phyloP scores from a whole-genome alignment of 495 filamentous ascomycete genomes.

The Aspergillus cristatus region DNA sequence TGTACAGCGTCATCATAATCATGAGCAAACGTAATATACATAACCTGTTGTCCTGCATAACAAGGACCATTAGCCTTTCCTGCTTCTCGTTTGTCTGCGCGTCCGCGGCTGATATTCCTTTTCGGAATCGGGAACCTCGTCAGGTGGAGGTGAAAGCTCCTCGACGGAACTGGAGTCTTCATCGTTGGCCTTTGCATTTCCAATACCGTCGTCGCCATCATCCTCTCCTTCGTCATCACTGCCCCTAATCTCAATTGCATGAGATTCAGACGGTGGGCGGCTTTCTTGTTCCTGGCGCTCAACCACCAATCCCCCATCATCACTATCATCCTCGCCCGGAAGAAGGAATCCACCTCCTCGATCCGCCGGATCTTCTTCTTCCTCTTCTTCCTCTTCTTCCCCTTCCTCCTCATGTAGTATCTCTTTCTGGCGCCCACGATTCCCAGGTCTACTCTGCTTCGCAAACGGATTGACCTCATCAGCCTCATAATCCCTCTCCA shows the following conservation, averaged over 20 bases:
- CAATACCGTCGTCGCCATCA: slow-evolving; percentile 7
- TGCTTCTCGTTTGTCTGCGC: slow-evolving; percentile 11
- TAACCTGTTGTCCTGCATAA: neutral
- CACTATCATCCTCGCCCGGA: slow-evolving; percentile 21
- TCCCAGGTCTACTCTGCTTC: slow-evolving; percentile 4
- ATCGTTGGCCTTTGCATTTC: slow-evolving; percentile 1
- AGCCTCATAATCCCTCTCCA: slow-evolving; percentile 21
- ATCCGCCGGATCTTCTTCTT: slow-evolving; percentile 12
- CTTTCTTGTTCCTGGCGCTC: slow-evolving; percentile 7
- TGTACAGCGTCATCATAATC: neutral
- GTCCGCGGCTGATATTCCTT: slow-evolving; percentile 14
- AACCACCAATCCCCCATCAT: slow-evolving; percentile 23
- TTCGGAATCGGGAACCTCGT: slow-evolving; percentile 1
- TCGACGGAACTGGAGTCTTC: slow-evolving; percentile 2
- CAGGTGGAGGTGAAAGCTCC: slow-evolving; percentile 5
- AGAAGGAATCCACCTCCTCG: slow-evolving; percentile 28
- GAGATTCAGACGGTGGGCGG: slow-evolving; percentile 1
- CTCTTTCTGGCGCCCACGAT: neutral
- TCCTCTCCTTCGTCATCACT: too few species aligned
- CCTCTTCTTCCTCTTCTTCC: slow-evolving; percentile 4
- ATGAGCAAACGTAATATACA: too few species aligned
- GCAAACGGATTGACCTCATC: slow-evolving; percentile 34
- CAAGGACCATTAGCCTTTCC: neutral
- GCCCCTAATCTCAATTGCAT: too few species aligned
- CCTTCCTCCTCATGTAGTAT: neutral